Base-by-base conservation (phyloP, 371 early-diverging fungal genomes). In the Rhizopus arrhizus region DNA sequence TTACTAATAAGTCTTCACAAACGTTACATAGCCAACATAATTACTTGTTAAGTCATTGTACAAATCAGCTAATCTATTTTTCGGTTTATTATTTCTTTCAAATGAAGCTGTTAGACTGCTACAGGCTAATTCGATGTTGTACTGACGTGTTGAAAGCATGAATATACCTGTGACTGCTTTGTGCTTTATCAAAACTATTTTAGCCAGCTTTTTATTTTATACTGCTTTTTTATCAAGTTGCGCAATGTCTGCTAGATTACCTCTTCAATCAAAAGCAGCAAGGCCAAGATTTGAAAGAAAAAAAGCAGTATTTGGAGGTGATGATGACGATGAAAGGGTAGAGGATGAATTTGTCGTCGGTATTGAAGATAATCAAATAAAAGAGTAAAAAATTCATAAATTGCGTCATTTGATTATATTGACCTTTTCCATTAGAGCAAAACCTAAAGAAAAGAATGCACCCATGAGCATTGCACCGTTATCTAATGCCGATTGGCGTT, bases 341-440 rank as follows among this genome's bases (percentile, higher is more conserved):
- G 62, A 66, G 41, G 78, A 79, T 15, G 82, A 84, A 38, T 61
- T 75, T 45, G 73, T 85, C 22, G 57, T 69, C 32, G 86, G 84
- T 10, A 61, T 85, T 15, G 83, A 85, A 62, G 80, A 78, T 22
- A 84, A 84, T 45, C 77, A 74, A 55, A 63, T 76, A 7, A 69
- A 74, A 68, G 80, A 79, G 85, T 85, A 80, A 62, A 65, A 43
- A 13, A 15, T 22, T 22, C 22, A 34, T 42, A 6, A 28, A 31
- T 47, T 7, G 48, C 10, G 3, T 53, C 9, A 49, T 46, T 10
- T 43, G 32, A 12, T 32, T 43, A 28, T 43, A 36, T 9, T 63
- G 9, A 50, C 13, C 45, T 49, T 34, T 45, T 35, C 31, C 3
- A 29, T 16, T 68, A 84, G 82, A 63, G 61, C 80, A 49, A 68